Conservation (phyloP, 352 stramenopile genomes). For the Aphanomyces invadans region DNA sequence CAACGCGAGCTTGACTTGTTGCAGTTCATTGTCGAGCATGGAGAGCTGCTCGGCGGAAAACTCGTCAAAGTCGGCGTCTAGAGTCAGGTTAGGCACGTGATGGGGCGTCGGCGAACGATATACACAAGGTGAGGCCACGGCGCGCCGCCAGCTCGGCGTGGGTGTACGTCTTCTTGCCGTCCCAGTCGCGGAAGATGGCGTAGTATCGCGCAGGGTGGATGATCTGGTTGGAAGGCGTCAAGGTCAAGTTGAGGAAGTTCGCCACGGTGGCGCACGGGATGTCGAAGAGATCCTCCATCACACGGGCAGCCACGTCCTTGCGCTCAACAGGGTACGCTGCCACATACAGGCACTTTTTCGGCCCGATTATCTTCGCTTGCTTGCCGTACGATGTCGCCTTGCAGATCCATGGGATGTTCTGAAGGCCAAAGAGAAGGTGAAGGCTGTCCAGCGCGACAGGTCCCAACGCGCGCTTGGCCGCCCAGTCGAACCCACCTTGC, state of each 20-base stretch:
- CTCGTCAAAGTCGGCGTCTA: slow-evolving; percentile 89
- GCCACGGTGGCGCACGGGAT: slow-evolving; percentile 86
- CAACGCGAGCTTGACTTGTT: slow-evolving; percentile 87
- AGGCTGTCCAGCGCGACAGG: slow-evolving; percentile 31
- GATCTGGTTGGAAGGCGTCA: slow-evolving; percentile 91
- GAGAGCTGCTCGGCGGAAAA: slow-evolving; percentile 87
- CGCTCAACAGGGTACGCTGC: slow-evolving; percentile 86
- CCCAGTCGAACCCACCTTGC: slow-evolving; percentile 90
- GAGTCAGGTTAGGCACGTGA: neutral
- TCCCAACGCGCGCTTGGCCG: slow-evolving; percentile 80
- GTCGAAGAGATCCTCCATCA: slow-evolving; percentile 86
- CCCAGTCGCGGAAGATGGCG: slow-evolving; percentile 89
- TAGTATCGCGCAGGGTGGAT: slow-evolving; percentile 90
- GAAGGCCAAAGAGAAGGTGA: slow-evolving; percentile 76
- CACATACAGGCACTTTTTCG: slow-evolving; percentile 87
- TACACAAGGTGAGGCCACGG: slow-evolving; percentile 84
- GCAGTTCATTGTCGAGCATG: slow-evolving; percentile 90
- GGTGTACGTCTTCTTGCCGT: slow-evolving; percentile 83
- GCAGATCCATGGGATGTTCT: slow-evolving; percentile 94
- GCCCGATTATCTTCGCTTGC: slow-evolving; percentile 85
- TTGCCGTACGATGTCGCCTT: slow-evolving; percentile 62
- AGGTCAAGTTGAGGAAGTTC: slow-evolving; percentile 91
- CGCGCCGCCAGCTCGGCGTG: slow-evolving; percentile 77
- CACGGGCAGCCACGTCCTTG: slow-evolving; percentile 56
- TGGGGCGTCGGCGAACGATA: too few relatives aligned